Percentiles rank a stretch among this genome's conserved stretches.
Evolutionary conservation across 2,329 filamentous ascomycete species (phyloP).

Genomic region (Waltergamsia citrina): DNA sequence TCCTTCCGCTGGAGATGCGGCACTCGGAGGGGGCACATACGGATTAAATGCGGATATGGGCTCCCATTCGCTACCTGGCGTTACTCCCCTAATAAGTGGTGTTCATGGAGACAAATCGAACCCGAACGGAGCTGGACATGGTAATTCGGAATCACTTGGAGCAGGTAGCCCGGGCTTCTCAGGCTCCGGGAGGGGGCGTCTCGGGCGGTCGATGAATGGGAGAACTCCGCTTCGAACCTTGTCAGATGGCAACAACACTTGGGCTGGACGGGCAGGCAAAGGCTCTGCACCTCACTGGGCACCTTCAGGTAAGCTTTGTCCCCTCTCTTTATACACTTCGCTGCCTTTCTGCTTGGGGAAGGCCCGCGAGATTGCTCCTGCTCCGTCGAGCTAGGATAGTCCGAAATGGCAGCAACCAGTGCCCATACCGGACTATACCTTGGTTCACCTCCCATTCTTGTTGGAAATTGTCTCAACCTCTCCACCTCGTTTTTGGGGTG

Average conservation of each 20-base stretch:
- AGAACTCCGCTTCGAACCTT: conserved; percentile 54
- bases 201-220: conserved; percentile 56
- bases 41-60: conserved; percentile 30
- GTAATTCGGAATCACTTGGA: conserved; percentile 38
- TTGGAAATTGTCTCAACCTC: too few relatives aligned
- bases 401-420: too few relatives aligned
- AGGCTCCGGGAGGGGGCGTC: conserved; percentile 75
- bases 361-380: too few relatives aligned
- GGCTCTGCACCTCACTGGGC: conserved; percentile 33
- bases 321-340: background rate
- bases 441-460: background rate
- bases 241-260: conserved; percentile 47
- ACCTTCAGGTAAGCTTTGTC: conserved; percentile 32
- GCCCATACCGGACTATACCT: background rate
- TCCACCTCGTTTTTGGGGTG: too few relatives aligned
- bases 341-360: background rate
- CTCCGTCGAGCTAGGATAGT: too few relatives aligned
- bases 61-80: conserved; percentile 5
- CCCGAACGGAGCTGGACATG: conserved; percentile 13
- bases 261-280: conserved; percentile 39
- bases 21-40: conserved; percentile 31
- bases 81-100: conserved; percentile 14
- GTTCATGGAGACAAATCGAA: conserved; percentile 13
- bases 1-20: conserved; percentile 70
- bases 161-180: conserved; percentile 55